phyloP scores from a whole-genome alignment of 2,329 filamentous ascomycete species.

The Aspergillus piperis region DNA sequence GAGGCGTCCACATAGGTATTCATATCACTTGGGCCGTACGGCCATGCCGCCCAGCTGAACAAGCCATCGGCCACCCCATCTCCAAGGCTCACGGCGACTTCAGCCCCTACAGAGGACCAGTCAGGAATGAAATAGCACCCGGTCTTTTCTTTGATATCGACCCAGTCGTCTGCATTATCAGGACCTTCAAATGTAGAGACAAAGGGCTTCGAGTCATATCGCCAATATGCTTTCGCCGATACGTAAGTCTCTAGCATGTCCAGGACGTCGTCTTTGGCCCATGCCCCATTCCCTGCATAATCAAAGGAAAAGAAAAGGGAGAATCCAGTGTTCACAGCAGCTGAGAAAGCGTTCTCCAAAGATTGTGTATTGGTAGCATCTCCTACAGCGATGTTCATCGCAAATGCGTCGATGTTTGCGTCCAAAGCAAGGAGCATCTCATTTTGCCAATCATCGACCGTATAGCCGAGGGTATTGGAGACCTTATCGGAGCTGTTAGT shows the following conservation, averaged over 20 bases:
- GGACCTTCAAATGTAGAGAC: constrained; percentile 50
- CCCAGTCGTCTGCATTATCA: constrained; percentile 46
- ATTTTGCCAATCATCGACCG: not conserved
- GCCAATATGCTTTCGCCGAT: constrained; percentile 21
- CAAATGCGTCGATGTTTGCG: constrained; percentile 44
- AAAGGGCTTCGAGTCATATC: constrained; percentile 32
- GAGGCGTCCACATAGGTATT: constrained; percentile 37
- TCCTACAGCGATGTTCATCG: constrained; percentile 38
- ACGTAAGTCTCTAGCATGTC: constrained; percentile 27
- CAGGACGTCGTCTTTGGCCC: constrained; percentile 25
- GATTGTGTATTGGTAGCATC: constrained; percentile 24
- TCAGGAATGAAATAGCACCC: constrained; percentile 51
- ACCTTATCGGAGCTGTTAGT: not conserved
- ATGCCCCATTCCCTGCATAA: constrained; percentile 36
- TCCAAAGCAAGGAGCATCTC: constrained; percentile 39
- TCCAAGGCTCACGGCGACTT: constrained; percentile 27
- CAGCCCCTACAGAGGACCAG: constrained; percentile 42
- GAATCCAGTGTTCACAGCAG: constrained; percentile 28
- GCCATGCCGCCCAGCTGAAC: constrained; percentile 49
- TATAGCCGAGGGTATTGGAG: not conserved
- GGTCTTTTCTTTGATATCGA: constrained; percentile 42
- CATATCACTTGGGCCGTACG: constrained; percentile 39
- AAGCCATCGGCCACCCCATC: constrained; percentile 38
- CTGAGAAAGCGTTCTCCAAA: constrained; percentile 26
- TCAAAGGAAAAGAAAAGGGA: constrained; percentile 42